Conservation (phyloP, 2,329 filamentous ascomycete genomes). For the Thelonectria rubi region DNA sequence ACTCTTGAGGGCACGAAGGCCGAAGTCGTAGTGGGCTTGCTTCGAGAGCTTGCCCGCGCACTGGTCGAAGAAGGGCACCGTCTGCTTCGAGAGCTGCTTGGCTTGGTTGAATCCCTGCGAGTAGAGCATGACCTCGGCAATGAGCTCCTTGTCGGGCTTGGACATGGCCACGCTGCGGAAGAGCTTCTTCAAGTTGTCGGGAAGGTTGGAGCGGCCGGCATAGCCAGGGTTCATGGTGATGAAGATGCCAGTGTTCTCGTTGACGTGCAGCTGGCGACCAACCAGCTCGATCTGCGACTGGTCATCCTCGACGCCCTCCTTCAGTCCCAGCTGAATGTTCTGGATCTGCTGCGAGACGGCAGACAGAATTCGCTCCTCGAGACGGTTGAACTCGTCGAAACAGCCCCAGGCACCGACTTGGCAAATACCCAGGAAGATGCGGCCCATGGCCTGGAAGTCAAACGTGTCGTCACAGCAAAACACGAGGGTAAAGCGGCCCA, state of each 20-base stretch:
- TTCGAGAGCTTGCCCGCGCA: constrained; percentile 86
- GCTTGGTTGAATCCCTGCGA: constrained; percentile 98
- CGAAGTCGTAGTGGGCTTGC: constrained; percentile 99
- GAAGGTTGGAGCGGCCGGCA: constrained; percentile 95
- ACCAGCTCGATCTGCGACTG: constrained; percentile 94
- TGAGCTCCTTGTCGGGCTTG: constrained; percentile 98
- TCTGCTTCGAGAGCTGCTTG: constrained; percentile 91
- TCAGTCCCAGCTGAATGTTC: constrained; percentile 96
- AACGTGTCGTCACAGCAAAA: constrained; percentile 99
- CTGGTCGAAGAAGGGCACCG: constrained; percentile 97
- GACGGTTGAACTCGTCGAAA: constrained; percentile 99
- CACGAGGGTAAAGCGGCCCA: constrained; percentile 96
- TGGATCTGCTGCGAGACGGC: constrained; percentile 99
- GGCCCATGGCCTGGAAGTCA: constrained; percentile 99
- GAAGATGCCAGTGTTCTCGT: constrained; percentile 95
- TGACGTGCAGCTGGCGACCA: constrained; percentile 88
- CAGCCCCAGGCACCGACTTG: constrained; percentile 99
- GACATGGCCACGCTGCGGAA: constrained; percentile 99
- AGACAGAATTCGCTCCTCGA: constrained; percentile 96
- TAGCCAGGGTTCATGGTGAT: constrained; percentile 99
- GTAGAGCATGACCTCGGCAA: constrained; percentile 99
- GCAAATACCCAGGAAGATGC: constrained; percentile 98
- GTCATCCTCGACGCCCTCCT: constrained; percentile 81
- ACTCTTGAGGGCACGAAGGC: constrained; percentile 96
- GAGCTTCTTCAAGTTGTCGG: constrained; percentile 98